phyloP scores from a whole-genome alignment of 2,329 filamentous ascomycete species.

The Colletotrichum godetiae region DNA sequence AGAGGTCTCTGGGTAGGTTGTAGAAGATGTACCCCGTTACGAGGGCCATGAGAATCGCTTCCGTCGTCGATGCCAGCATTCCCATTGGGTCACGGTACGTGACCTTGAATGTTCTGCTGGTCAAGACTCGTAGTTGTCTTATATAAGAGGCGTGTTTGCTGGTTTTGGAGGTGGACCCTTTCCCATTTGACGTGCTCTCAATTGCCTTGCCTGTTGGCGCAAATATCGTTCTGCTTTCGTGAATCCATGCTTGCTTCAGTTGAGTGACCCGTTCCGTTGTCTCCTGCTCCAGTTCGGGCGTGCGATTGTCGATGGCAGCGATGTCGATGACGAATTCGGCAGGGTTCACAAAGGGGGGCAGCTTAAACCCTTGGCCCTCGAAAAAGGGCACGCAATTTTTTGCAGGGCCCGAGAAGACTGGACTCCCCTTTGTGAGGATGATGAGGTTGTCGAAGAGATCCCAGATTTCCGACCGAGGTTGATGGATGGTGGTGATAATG shows the following conservation, averaged over 20 bases:
- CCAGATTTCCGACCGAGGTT: constrained; percentile 85
- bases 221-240: constrained; percentile 39
- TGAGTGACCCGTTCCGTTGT: constrained; percentile 70
- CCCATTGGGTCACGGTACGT: constrained; percentile 84
- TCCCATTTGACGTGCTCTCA: constrained; percentile 24
- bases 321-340: constrained; percentile 82
- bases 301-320: constrained; percentile 79
- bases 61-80: constrained; percentile 75
- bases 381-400: constrained; percentile 74
- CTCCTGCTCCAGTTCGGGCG: constrained; percentile 70
- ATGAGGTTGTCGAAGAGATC: constrained; percentile 79
- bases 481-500: constrained; percentile 80
- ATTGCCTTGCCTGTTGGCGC: constrained; percentile 35
- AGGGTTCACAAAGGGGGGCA: constrained; percentile 81
- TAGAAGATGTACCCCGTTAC: constrained; percentile 81
- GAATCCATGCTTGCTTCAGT: constrained; percentile 70
- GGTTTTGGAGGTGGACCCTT: constrained; percentile 33
- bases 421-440: constrained; percentile 73
- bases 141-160: constrained; percentile 65
- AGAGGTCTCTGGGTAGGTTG: constrained; percentile 70
- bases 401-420: constrained; percentile 74
- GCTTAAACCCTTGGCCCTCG: constrained; percentile 64
- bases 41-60: constrained; percentile 77
- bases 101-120: constrained; percentile 75
- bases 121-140: constrained; percentile 74